A percentile compares a stretch with the other conserved stretches of the same genome.
phyloP scores from a whole-genome alignment of 2,329 filamentous ascomycete genomes.

The Neopestalotiopsis rosae region DNA sequence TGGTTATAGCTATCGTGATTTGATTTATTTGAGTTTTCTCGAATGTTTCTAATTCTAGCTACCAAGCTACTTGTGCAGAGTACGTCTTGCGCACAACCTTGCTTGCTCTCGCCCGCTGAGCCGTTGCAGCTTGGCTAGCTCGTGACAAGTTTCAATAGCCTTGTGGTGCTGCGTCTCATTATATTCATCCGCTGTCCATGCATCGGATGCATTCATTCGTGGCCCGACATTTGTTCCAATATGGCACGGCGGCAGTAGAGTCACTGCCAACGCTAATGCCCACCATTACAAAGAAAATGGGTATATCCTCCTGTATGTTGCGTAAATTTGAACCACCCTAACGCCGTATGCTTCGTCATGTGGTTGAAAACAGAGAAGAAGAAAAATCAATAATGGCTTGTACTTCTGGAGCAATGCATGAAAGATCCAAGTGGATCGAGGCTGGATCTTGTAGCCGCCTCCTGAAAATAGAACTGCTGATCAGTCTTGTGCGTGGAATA shows the following conservation, averaged over 20 bases:
- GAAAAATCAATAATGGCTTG: background rate
- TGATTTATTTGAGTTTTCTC: background rate
- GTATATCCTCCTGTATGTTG: constrained; percentile 23
- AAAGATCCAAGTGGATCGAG: constrained; percentile 17
- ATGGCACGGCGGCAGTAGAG: background rate
- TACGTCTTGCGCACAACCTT: background rate
- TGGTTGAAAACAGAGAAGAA: constrained; percentile 1
- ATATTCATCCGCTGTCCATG: background rate
- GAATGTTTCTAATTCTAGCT: background rate
- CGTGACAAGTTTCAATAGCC: background rate
- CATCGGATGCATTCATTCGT: background rate
- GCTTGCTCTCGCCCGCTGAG: background rate
- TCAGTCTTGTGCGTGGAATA: background rate
- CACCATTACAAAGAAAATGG: constrained; percentile 19
- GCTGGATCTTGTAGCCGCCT: constrained; percentile 5
- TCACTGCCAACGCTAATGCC: background rate
- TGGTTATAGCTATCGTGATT: background rate
- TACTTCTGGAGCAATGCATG: background rate
- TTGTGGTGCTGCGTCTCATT: background rate
- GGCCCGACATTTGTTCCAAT: background rate
- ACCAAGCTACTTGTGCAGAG: background rate
- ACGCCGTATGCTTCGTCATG: constrained; percentile 17
- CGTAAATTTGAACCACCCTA: constrained; percentile 1
- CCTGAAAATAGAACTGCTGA: background rate
- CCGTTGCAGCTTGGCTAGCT: background rate